Evolutionary conservation across 768 basidiomycete species (phyloP).

Genomic region (Serendipita indica): DNA sequence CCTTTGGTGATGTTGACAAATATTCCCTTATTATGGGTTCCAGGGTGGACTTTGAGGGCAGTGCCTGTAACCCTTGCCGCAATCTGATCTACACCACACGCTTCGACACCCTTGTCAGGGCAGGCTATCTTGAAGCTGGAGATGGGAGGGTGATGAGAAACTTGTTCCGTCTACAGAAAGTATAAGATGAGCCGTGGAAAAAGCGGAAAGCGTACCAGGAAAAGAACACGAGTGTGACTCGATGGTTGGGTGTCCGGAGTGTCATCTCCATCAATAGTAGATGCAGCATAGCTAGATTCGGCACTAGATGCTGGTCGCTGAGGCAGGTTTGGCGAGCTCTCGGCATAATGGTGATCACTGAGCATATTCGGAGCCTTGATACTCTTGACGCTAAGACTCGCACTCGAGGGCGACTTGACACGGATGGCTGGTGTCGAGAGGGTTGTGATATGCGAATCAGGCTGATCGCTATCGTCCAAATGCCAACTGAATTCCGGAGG

Average conservation of each 20-base stretch:
- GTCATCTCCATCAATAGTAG: constrained; percentile 22
- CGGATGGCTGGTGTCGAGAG: constrained; percentile 10
- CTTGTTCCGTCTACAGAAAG: constrained; percentile 56
- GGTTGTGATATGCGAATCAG: constrained; percentile 12
- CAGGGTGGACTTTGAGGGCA: constrained; percentile 66
- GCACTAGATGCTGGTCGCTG: background rate
- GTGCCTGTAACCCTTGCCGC: constrained; percentile 84
- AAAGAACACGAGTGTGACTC: constrained; percentile 48
- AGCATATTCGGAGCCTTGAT: constrained; percentile 3
- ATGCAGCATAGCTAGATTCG: constrained; percentile 28
- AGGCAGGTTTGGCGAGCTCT: constrained; percentile 6
- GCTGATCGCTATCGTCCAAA: background rate
- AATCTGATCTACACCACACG: constrained; percentile 78
- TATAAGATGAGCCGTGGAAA: background rate
- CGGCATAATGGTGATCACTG: constrained; percentile 8
- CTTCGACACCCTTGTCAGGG: constrained; percentile 54
- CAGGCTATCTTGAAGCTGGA: constrained; percentile 71
- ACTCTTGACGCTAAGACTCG: constrained; percentile 10
- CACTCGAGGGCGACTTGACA: constrained; percentile 2
- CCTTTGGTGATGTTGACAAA: constrained; percentile 66
- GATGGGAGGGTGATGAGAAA: constrained; percentile 94
- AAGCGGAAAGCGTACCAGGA: constrained; percentile 28
- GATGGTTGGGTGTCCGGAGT: constrained; percentile 23
- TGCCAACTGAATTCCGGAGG: constrained; percentile 22
- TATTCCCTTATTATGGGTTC: constrained; percentile 76